These are phyloP conservation scores for Trametes sp. DNA, from an alignment of 1,284 basidiomycete species.

Conservation along the genomic window DNA sequence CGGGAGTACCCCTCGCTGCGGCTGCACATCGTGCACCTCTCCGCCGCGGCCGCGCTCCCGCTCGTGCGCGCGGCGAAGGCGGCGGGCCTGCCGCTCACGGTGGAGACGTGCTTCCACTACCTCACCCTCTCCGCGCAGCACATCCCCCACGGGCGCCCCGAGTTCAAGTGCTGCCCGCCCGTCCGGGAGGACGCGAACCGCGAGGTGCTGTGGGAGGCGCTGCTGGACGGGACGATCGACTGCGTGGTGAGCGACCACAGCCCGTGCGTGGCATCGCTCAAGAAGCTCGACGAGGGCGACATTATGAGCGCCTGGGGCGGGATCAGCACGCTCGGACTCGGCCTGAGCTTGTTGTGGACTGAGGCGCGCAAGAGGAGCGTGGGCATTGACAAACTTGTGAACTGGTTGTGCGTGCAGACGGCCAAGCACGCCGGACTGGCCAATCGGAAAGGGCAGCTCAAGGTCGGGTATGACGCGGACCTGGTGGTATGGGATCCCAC, in stretches of 20 bases:
- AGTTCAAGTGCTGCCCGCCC: constrained; percentile 97
- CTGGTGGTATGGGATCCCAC: constrained; percentile 86
- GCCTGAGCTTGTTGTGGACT: constrained; percentile 87
- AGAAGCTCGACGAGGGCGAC: constrained; percentile 80
- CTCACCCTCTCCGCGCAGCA: constrained; percentile 71
- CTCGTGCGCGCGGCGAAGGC: constrained; percentile 73
- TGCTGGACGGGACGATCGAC: constrained; percentile 84
- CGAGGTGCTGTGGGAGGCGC: constrained; percentile 79
- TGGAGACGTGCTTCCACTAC: constrained; percentile 97
- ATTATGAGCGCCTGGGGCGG: constrained; percentile 94
- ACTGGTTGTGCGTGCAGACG: constrained; percentile 77
- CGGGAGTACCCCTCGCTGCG: constrained; percentile 69
- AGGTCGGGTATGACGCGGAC: constrained; percentile 83
- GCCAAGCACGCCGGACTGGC: constrained; percentile 82
- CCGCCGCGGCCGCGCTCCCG: constrained; percentile 82
- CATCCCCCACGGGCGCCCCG: constrained; percentile 75
- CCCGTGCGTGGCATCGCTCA: constrained; percentile 85
- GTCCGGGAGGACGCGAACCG: constrained; percentile 80
- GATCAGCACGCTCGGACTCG: constrained; percentile 87
- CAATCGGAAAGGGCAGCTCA: constrained; percentile 73
- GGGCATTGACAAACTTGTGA: constrained; percentile 67
- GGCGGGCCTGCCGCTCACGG: constrained; percentile 74
- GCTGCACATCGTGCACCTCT: constrained; percentile 94
- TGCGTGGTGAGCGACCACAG: constrained; percentile 94
- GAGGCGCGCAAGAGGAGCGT: constrained; percentile 70